Conservation (phyloP, 371 early-diverging fungal genomes). For the Catenaria anguillulae region DNA sequence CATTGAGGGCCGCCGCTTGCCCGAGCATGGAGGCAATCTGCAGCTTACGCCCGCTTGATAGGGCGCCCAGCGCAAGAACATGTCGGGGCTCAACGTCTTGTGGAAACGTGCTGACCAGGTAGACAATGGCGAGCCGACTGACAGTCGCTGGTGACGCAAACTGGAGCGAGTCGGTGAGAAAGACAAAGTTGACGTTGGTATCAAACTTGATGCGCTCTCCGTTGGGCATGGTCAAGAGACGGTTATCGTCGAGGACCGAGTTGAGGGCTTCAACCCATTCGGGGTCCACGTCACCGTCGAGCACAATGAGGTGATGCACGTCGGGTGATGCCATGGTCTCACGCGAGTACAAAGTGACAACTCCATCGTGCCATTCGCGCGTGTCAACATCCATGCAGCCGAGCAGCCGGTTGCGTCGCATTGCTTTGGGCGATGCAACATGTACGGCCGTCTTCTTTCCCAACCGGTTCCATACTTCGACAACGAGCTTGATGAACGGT, state of each 20-base stretch:
- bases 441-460: conserved; percentile 22
- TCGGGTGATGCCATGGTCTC: conserved; percentile 28
- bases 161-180: conserved; percentile 34
- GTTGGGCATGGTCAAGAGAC: conserved; percentile 37
- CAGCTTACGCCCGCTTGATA: background rate
- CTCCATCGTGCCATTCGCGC: conserved; percentile 39
- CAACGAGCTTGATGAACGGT: conserved; percentile 22
- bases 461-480: conserved; percentile 22
- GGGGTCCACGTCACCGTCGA: conserved; percentile 40
- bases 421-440: conserved; percentile 30
- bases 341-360: conserved; percentile 29
- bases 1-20: background rate
- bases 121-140: conserved; percentile 41
- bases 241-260: conserved; percentile 37
- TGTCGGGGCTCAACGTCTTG: background rate
- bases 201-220: conserved; percentile 42
- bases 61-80: background rate
- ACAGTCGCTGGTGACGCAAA: conserved; percentile 43
- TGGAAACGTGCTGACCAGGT: conserved; percentile 13
- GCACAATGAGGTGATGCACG: conserved; percentile 29
- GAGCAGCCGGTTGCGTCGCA: conserved; percentile 27
- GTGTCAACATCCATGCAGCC: conserved; percentile 41
- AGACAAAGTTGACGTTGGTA: conserved; percentile 36
- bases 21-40: too few relatives aligned
- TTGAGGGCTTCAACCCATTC: conserved; percentile 45